A percentile compares a stretch with the other conserved stretches of the same genome.
Evolutionary conservation across 345 rosid species (phyloP).

Genomic region (Populus alba): DNA sequence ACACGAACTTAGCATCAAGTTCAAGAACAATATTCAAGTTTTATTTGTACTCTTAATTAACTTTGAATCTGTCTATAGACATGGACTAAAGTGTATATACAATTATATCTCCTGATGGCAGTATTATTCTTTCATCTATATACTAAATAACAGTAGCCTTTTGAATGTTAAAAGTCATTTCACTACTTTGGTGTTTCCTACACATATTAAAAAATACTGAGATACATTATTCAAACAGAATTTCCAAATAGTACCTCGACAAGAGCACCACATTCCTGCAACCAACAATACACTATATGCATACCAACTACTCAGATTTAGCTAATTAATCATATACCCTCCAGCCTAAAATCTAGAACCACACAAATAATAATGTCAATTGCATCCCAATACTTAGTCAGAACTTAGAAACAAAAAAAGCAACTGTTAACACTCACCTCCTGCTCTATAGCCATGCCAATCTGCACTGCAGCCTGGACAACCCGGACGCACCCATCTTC

Average conservation of each 20-base stretch:
- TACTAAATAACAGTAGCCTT: background rate
- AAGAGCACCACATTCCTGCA: background rate
- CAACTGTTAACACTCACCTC: constrained; percentile 50
- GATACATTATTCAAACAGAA: background rate
- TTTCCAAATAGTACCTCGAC: background rate
- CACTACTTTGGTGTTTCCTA: background rate
- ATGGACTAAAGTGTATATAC: background rate
- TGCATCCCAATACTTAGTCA: background rate
- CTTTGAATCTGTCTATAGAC: background rate
- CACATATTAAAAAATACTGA: background rate
- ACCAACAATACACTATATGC: background rate
- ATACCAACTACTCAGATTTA: background rate
- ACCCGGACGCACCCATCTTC: constrained; percentile 71
- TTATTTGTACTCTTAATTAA: background rate
- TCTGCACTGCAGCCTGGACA: constrained; percentile 81
- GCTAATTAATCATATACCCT: background rate
- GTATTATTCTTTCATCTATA: background rate
- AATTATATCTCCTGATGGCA: background rate
- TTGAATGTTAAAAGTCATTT: background rate
- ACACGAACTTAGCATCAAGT: background rate
- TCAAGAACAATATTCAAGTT: background rate
- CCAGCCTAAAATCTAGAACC: background rate
- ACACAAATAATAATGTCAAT: background rate
- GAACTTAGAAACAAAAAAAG: background rate
- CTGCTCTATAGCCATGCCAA: constrained; percentile 84